Base-by-base conservation (phyloP, 164 flowering plant genomes). In the Malania oleifera region DNA sequence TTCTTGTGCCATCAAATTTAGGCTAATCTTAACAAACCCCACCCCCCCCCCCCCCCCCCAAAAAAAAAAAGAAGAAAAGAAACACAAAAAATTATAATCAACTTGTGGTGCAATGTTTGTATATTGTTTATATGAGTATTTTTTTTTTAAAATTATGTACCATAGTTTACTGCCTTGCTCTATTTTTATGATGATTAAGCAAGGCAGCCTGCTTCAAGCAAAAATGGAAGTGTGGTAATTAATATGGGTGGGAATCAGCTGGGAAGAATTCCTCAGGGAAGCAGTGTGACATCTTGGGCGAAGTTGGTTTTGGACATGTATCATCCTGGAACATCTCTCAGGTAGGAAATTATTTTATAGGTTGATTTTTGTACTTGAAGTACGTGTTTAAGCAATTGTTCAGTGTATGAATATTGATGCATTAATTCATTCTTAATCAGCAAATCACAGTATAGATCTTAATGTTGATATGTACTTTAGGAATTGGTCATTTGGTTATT, bases 171-270 rank as follows among this genome's bases (percentile, higher is more conserved):
- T 71, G 26, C 54, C 9, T 53, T 54, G 64, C 55, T 45, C 55
- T 65, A 51, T 50, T 53, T 59, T 70, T 76, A 47, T 67, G 64
- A 71, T 69, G 80, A 68, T 87, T 78, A 87, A 92, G 96, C 81
- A 84, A 92, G 98, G 65, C 96, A 86, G 63, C 81, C 87, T 67
- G 89, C 95, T 78, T 76, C 95, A 67, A 83, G 80, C 77, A 80
- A 76, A 78, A 73, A 69, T 80, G 86, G 82, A 52, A 75, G 77
- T 70, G 59, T 76, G 22, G 68, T 63, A 35, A 58, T 81, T 46
- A 64, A 78, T 8, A 68, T 86, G 52, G 91, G 83, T 44, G 67
- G 72, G 27, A 74, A 62, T 68, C 82, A 75, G 50, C 7, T 50
- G 26, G 86, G 77, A 53, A 79, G 70, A 75, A 70, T 50, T 70